A percentile compares a stretch with the other conserved stretches of the same genome.
These are phyloP conservation scores for Hylodesmum podocarpum DNA, from an alignment of 306 rosid genomes.

Conservation along the genomic window DNA sequence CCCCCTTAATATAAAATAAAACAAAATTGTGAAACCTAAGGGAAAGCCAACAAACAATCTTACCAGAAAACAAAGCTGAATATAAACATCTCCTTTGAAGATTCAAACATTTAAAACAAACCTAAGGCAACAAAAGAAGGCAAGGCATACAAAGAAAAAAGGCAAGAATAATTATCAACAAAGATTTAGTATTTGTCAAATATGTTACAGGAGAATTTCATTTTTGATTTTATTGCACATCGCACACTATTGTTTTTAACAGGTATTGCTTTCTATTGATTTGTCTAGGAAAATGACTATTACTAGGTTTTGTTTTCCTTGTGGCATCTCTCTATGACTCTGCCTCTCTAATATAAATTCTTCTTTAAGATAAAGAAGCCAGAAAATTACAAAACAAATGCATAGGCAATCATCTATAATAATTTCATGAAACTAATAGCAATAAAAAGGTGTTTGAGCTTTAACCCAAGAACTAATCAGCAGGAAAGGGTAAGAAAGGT, in stretches of 20 bases:
- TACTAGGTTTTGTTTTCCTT: background rate
- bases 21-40: background rate
- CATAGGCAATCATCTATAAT: background rate
- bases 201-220: background rate
- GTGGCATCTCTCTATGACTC: conserved; percentile 6
- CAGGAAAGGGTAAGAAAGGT: background rate
- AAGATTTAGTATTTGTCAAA: background rate
- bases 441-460: background rate
- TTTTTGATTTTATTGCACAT: background rate
- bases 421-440: background rate
- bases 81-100: background rate
- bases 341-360: conserved; percentile 7
- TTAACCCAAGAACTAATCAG: conserved; percentile 17
- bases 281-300: background rate
- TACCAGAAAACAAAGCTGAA: background rate
- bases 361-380: background rate
- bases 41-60: background rate
- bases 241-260: background rate
- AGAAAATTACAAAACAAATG: conserved; percentile 11
- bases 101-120: background rate
- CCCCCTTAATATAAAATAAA: background rate
- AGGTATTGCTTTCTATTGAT: background rate
- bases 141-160: background rate
- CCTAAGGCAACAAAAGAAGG: background rate
- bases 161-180: background rate